Base-by-base conservation (phyloP, 2,329 filamentous ascomycete genomes). In the Chaetothyriales sp. region DNA sequence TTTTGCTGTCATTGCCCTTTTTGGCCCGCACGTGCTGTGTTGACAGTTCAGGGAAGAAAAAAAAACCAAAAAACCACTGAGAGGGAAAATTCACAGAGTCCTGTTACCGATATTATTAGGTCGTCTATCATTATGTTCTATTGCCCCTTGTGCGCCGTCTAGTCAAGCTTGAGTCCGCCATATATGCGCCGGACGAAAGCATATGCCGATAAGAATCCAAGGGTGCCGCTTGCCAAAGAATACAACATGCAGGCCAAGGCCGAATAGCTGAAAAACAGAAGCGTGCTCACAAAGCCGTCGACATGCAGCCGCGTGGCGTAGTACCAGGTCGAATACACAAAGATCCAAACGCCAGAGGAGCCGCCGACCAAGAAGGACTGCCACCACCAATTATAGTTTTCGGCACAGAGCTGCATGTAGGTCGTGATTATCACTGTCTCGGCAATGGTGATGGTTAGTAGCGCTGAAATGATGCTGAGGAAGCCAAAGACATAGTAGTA, bases 331-430 rank as follows among this genome's bases (percentile, higher is more conserved):
- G 84, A 86, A 69, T 92, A 93, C 39, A 78, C 64, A 63, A 90
- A 92, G 39, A 94, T 78, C 86, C 86, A 94, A 53, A 86, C 66
- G 5, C 83, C 78, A 59, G 81, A 86, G 59, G 81, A 79, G 46
- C 82, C 83, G 44, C 87, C 87, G 7, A 88, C 78, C 47, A 86
- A 68, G 70, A 94, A 92, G 48, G 83, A 86, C 65, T 86, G 84
- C 86, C 86, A 93, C 85, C 85, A 92, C 87, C 87, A 94, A 64
- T 86, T 78, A 67, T 92, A 83, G 66, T 93, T 88, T 75, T 93
- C 87, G 1, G 79, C 75, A 68, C 86, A 90, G 18, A 94, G 77
- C 68, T 86, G 83, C 46, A 85, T 77, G 66, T 94, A 93, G 15
- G 87, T 83, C 1, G 81, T 81, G 52, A 93, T 86, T 19, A 94